A percentile compares a stretch with the other conserved stretches of the same genome.
Conservation (phyloP, 2,329 filamentous ascomycete genomes). For the Corinectria fuckeliana region DNA sequence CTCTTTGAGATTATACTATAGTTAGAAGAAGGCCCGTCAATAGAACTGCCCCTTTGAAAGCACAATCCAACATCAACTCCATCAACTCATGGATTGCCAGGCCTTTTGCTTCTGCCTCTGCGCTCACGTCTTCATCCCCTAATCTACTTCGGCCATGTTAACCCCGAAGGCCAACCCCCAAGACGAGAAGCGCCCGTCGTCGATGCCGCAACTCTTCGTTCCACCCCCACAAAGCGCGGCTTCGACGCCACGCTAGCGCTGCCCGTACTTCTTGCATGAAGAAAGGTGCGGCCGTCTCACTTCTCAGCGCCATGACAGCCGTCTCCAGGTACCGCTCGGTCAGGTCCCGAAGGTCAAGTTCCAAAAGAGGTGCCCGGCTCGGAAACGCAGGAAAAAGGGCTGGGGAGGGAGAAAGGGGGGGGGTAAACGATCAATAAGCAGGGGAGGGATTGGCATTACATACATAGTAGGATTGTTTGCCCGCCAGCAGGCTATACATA, state of each 20-base stretch:
- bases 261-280: slow-evolving; percentile 28
- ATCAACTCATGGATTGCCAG: slow-evolving; percentile 1
- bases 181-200: slow-evolving; percentile 20
- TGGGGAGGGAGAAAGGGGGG: background rate
- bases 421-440: background rate
- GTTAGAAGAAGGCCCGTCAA: background rate
- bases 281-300: slow-evolving; percentile 19
- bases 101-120: background rate
- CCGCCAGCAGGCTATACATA: slow-evolving; percentile 18
- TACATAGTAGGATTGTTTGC: slow-evolving; percentile 5
- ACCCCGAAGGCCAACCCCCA: slow-evolving; percentile 29
- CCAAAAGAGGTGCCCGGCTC: slow-evolving; percentile 1
- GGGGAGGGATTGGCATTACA: slow-evolving; percentile 8
- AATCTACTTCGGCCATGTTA: slow-evolving; percentile 24
- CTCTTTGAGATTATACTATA: too few relatives aligned
- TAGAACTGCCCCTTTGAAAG: slow-evolving; percentile 1
- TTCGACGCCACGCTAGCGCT: slow-evolving; percentile 28
- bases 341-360: slow-evolving; percentile 33
- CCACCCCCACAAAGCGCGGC: slow-evolving; percentile 29
- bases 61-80: slow-evolving; percentile 9
- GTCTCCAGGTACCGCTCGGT: slow-evolving; percentile 34
- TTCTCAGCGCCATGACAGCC: slow-evolving; percentile 30
- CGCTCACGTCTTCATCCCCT: slow-evolving; percentile 1
- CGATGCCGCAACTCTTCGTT: slow-evolving; percentile 19
- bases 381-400: background rate